Evolutionary conservation across 2,329 filamentous ascomycete species (phyloP).

Genomic region (Sphaerostilbella broomeana): DNA sequence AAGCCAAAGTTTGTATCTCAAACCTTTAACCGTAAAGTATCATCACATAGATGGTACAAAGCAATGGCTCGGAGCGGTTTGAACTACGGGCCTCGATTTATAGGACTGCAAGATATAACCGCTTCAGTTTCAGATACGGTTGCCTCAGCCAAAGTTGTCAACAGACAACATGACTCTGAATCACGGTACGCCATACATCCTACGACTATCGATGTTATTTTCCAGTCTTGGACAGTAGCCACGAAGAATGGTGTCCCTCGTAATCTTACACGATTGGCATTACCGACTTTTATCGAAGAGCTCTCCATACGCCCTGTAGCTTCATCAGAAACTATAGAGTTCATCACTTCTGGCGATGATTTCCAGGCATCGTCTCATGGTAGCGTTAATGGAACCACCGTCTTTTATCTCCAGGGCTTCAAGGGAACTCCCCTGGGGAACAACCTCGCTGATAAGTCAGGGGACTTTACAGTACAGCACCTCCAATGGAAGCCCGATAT

Average conservation of each 20-base stretch:
- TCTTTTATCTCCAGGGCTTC: background rate
- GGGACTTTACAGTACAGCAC: background rate
- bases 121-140: too few species aligned
- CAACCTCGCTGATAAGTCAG: background rate
- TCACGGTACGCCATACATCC: conserved; percentile 34
- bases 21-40: too few species aligned
- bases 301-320: background rate
- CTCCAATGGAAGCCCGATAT: conserved; percentile 3
- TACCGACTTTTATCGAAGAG: background rate
- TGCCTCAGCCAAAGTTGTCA: too few species aligned
- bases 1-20: too few species aligned
- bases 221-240: conserved; percentile 26
- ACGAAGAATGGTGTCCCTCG: conserved; percentile 17
- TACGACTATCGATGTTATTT: conserved; percentile 28
- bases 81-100: background rate
- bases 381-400: background rate
- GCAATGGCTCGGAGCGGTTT: background rate
- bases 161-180: too few species aligned
- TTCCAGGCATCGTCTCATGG: background rate
- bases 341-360: background rate
- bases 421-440: background rate
- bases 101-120: background rate
- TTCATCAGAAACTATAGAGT: background rate
- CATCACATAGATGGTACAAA: background rate
- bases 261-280: background rate